Conservation (phyloP, 306 rosid species). For the Fagus sylvatica region DNA sequence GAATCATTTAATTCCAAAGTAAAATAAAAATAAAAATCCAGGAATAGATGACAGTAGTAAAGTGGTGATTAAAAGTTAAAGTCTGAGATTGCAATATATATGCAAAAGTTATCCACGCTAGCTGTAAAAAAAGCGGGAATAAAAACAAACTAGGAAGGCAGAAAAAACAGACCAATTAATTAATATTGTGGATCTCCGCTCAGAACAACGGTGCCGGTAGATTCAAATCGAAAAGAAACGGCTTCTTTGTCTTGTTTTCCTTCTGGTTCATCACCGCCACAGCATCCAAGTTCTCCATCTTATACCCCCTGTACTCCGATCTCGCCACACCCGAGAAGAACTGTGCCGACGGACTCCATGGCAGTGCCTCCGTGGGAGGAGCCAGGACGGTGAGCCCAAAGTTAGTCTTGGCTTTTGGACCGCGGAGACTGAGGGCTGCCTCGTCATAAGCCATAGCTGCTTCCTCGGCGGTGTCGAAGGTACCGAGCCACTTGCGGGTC, state of each 20-base stretch:
- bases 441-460: slow-evolving; percentile 72
- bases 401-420: slow-evolving; percentile 67
- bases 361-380: not conserved
- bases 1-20: no score
- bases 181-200: not conserved
- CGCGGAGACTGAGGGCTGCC: slow-evolving; percentile 61
- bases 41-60: no score
- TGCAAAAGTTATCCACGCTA: no score
- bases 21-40: no score
- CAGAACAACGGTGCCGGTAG: slow-evolving; percentile 58
- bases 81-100: no score
- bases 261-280: slow-evolving; percentile 35
- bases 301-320: slow-evolving; percentile 60
- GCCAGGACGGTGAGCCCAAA: slow-evolving; percentile 30
- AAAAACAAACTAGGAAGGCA: no score
- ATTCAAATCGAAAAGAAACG: slow-evolving; percentile 61
- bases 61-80: no score
- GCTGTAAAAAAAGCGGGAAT: no score
- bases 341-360: slow-evolving; percentile 33
- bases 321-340: slow-evolving; percentile 29
- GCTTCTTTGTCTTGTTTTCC: slow-evolving; percentile 37
- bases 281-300: slow-evolving; percentile 46
- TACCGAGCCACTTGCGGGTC: slow-evolving; percentile 76
- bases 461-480: slow-evolving; percentile 69
- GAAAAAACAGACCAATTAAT: no score